Evolutionary conservation across 169 alveolate species (phyloP).

Genomic region (Fabrea salina): DNA sequence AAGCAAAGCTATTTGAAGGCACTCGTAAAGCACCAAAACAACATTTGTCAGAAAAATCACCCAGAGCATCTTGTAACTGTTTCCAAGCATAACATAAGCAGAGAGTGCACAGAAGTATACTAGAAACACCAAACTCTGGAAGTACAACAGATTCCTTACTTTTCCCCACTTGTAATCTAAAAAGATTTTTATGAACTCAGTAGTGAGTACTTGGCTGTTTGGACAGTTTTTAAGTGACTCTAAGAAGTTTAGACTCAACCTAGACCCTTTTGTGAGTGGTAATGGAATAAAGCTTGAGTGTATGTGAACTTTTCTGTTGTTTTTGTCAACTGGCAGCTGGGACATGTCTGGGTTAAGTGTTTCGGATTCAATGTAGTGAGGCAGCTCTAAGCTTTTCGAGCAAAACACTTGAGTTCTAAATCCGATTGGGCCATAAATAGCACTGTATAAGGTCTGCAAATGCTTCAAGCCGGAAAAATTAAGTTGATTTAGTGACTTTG

Average conservation of each 20-base stretch:
- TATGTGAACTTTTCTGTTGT: too few relatives aligned
- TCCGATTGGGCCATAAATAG: too few relatives aligned
- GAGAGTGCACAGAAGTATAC: neutral
- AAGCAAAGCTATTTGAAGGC: neutral
- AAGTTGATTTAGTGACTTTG: too few relatives aligned
- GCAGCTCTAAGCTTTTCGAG: too few relatives aligned
- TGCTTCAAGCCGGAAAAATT: too few relatives aligned
- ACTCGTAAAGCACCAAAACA: constrained; percentile 12
- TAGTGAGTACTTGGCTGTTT: neutral
- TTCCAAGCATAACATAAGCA: neutral
- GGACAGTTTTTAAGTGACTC: constrained; percentile 21
- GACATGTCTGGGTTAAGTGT: too few relatives aligned
- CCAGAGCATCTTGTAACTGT: neutral
- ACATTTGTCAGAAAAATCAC: neutral
- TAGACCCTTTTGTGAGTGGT: too few relatives aligned
- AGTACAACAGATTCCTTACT: neutral
- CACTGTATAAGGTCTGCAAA: too few relatives aligned
- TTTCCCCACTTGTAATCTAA: constrained; percentile 21
- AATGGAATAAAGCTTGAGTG: too few relatives aligned
- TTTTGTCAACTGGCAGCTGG: too few relatives aligned
- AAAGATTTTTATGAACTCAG: neutral
- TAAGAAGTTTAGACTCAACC: constrained; percentile 7
- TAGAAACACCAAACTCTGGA: neutral
- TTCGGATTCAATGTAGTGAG: too few relatives aligned
- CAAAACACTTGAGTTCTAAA: too few relatives aligned